Evolutionary conservation across 441 rosid species (phyloP), one percentile per base, ranked within the genome.

Genomic region (Corymbia calophylla): DNA sequence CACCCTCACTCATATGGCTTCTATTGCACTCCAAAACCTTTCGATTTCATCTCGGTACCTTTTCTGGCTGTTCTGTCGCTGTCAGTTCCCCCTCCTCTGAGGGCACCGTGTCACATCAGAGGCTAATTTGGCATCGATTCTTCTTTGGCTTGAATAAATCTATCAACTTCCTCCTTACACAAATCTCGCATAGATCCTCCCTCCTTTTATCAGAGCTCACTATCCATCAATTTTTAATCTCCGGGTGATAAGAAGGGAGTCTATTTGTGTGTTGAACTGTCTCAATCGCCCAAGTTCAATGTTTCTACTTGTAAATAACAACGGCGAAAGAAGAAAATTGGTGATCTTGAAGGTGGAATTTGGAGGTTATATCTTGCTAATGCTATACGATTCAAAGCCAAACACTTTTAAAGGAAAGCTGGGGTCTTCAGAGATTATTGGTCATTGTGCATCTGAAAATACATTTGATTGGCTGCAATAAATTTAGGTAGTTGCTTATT

Each of bases 401-500:
- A 44, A 44, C 44, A 77, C n/a, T 77, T 44, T 39, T 77, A 13
- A 44, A 3, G 17, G 84, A 44, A 44, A 44, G 51, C 84, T 21
- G 15, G 18, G 29, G 70, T 29, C 32, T 7, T 62, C 32, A 14
- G 70, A 29, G 70, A 62, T 9, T 62, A 62, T 29, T 62, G 84
- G 84, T 44, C 49, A 8, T 23, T 77, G 29, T 21, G 84, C 13
- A 44, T 44, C 51, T 44, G 84, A 44, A 77, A 23, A 15, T 77
- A 27, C 84, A 44, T 44, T 44, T 44, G 51, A 51, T 44, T 51
- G 51, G n/a, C 77, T 53, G n/a, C 73, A 77, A 89, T 80, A 85
- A 92, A 56, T 60, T 73, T 54, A 5, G 89, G 87, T 87, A 55
- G 91, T 88, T 86, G 89, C 62, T 86, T 66, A 88, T 86, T 60